Base-by-base conservation (phyloP, 1,139 yeast genomes). In the Candida gigantensis region DNA sequence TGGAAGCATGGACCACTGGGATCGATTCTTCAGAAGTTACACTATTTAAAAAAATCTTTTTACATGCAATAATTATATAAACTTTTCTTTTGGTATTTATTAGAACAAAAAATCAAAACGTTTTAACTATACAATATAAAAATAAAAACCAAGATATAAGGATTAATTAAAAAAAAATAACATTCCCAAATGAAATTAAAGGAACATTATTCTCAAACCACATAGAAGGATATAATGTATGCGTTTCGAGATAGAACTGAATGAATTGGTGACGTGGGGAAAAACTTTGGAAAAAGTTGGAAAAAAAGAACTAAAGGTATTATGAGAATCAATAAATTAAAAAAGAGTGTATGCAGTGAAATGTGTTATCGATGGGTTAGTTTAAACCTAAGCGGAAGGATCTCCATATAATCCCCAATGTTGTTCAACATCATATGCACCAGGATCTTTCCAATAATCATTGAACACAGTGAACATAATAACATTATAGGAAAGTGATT, bases 371-470 rank as follows among this genome's bases (percentile, higher is more conserved):
- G 14, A 10, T 23, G 9, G n/a, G 29, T 24, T 14, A 14, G 15
- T 16, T 9, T 16, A 5, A 26, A 4, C n/a, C 16, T 39, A 44
- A 17, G 12, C 41, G 14, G 39, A 34, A 11, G 68, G 65, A 38
- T 61, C 60, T 11, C 68, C 68, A 40, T 47, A 65, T 43, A 81
- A 65, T 55, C 92, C 92, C 85, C 87, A 84, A 72, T 73, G 75
- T 61, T 81, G 80, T 65, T 84, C 92, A 49, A 79, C 81, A 50
- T 71, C 73, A 59, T 73, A 74, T 24, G 76, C 58, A 51, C 90
- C 92, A 34, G 81, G 81, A 43, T 68, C 69, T 67, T 84, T 84
- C 94, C 94, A 84, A 62, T 74, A 74, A 60, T 84, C 90, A 60
- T 84, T 79, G 66, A 68, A 84, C 55, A 86, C 84, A 48, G 77